A percentile compares a stretch with the other conserved stretches of the same genome.
phyloP scores from a whole-genome alignment of 2,329 filamentous ascomycete species.

The Dryadomyces quercivorus region DNA sequence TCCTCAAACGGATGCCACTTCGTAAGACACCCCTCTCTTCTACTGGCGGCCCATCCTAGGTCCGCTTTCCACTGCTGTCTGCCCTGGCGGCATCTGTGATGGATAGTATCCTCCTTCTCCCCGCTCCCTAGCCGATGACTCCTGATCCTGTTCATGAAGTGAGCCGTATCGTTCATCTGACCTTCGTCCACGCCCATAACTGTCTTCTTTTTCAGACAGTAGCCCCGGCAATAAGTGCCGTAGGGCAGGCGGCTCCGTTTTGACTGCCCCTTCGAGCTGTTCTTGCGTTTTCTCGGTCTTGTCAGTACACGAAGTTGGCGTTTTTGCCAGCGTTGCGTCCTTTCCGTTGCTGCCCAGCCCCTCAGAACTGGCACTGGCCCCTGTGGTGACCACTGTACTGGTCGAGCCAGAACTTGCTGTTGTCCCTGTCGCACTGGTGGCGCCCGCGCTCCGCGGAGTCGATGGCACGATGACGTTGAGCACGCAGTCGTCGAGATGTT shows the following conservation, averaged over 20 bases:
- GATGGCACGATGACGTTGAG: slow-evolving; percentile 44
- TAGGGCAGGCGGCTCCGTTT: background rate
- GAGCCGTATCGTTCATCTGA: background rate
- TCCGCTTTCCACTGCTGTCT: too few species aligned
- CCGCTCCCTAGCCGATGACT: background rate
- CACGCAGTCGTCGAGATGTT: slow-evolving; percentile 69
- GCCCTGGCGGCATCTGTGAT: background rate
- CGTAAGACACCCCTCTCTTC: too few species aligned
- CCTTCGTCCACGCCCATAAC: background rate
- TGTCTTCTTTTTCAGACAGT: background rate
- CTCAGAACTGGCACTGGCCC: background rate
- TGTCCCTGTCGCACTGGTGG: background rate
- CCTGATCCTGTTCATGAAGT: background rate
- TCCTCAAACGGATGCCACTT: too few species aligned
- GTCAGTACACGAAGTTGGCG: slow-evolving; percentile 17
- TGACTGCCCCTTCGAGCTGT: background rate
- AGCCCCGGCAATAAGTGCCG: background rate
- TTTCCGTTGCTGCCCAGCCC: slow-evolving; percentile 3
- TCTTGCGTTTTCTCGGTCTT: background rate
- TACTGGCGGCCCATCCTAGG: too few species aligned
- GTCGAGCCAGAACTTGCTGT: background rate
- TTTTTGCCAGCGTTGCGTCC: slow-evolving; percentile 14
- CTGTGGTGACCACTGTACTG: background rate
- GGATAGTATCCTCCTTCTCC: background rate
- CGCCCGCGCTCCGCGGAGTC: slow-evolving; percentile 19